Base-by-base conservation (phyloP, 2,329 filamentous ascomycete genomes). In the Fusarium sp. region DNA sequence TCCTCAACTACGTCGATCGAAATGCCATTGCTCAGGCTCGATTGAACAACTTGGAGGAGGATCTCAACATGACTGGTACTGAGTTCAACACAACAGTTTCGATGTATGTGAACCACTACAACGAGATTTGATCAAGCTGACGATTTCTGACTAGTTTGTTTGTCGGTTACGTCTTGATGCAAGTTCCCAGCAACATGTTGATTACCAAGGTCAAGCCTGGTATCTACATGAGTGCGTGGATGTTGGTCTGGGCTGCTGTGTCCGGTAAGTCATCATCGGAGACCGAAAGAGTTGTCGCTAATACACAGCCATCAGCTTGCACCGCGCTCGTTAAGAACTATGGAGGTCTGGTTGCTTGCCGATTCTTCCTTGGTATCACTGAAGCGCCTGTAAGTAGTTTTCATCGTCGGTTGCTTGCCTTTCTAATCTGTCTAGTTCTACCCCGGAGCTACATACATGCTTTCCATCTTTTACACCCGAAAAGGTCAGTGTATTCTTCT, bases 31-130 rank as follows among this genome's bases (percentile, higher is more conserved):
- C 82, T 1, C 81, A 83, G 43, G 83, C 83, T 7, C 79, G 83
- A 57, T 70, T 82, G 11, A 85, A 85, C 4, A 82, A 83, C 11
- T 68, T 85, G 5, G 81, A 84, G 60, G 72, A 79, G 11, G 84
- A 89, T 55, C 78, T 89, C 1, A 78, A 77, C 7, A 87, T 89
- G 83, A 77, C 72, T 2, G 85, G 85, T 14, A 88, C 83, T 4
- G 84, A 89, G 56, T 89, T 87, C 71, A 88, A 86, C 47, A 78
- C 79, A 1, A 76, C 80, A 0, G 79, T 82, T 13, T 81, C 80
- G 6, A 80, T 81, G 76, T 78, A 73, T 33, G 69, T 47, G 5
- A 15, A 19, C 1, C 0, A 1, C 1, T 3, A 17, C 28, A 6
- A 1, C 2, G 8, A 17, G 2, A 13, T 6, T 19, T 10, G 7